A percentile compares a stretch with the other conserved stretches of the same genome.
Conservation (phyloP, 2,329 filamentous ascomycete species). For the Paraphaeosphaeria sporulosa region DNA sequence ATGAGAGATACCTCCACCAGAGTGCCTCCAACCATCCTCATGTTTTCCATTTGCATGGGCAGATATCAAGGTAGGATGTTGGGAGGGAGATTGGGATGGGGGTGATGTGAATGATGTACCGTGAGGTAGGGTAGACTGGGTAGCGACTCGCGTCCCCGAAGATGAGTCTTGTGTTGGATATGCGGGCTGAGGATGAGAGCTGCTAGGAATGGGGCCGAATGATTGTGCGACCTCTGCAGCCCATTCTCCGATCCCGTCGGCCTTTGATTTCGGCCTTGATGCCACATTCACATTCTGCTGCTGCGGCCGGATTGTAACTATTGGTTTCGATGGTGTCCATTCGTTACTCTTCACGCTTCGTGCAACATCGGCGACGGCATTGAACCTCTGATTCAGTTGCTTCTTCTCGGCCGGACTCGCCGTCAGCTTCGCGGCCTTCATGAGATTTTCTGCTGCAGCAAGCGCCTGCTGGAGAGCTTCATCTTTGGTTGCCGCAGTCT, state of each 20-base stretch:
- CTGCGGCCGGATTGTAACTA: constrained; percentile 11
- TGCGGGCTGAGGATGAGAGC: constrained; percentile 16
- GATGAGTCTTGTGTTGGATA: constrained; percentile 9
- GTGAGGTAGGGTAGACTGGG: constrained; percentile 19
- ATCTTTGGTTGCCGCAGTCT: constrained; percentile 60
- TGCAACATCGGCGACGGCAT: constrained; percentile 73
- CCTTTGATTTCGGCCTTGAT: constrained; percentile 16
- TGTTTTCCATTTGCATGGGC: neutral
- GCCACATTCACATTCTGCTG: constrained; percentile 1
- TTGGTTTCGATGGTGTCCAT: constrained; percentile 30
- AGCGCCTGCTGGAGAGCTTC: constrained; percentile 80
- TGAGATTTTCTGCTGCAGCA: constrained; percentile 78
- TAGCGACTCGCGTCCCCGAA: neutral
- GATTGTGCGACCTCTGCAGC: constrained; percentile 29
- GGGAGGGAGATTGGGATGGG: constrained; percentile 17
- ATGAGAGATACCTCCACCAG: neutral
- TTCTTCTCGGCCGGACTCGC: constrained; percentile 68
- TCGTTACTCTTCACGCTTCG: constrained; percentile 72
- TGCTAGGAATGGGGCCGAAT: constrained; percentile 11
- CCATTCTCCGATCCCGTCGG: constrained; percentile 31
- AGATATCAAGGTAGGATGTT: neutral
- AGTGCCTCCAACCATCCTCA: neutral
- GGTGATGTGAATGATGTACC: constrained; percentile 9
- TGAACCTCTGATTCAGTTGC: constrained; percentile 72
- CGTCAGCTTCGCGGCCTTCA: constrained; percentile 73